Percentiles rank a stretch among this genome's conserved stretches.
phyloP scores from a whole-genome alignment of 2,329 filamentous ascomycete genomes.

The Daldinia sp. region DNA sequence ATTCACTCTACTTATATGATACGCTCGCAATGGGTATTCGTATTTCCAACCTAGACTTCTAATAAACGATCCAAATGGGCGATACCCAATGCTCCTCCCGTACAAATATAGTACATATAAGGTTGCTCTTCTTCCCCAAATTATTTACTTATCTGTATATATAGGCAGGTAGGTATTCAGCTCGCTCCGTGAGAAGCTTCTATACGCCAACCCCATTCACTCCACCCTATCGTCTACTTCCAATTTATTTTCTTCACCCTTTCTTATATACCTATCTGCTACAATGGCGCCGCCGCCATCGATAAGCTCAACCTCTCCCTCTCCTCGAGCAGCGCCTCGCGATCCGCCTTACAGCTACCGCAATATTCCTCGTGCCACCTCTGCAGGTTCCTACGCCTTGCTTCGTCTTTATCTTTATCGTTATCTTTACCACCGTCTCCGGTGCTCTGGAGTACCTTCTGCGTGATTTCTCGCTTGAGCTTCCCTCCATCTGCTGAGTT shows the following conservation, averaged over 20 bases:
- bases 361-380: slow-evolving; percentile 68
- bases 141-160: neutral
- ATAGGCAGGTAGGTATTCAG: neutral
- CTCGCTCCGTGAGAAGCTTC: neutral
- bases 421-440: neutral
- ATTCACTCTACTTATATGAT: neutral
- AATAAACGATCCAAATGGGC: neutral
- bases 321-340: slow-evolving; percentile 47
- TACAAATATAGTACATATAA: neutral
- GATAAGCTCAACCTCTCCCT: slow-evolving; percentile 41
- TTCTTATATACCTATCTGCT: neutral
- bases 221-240: neutral
- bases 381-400: slow-evolving; percentile 53
- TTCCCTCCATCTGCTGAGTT: slow-evolving; percentile 7
- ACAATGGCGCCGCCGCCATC: neutral
- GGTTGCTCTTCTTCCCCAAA: neutral
- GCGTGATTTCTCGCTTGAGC: slow-evolving; percentile 26
- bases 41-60: slow-evolving; percentile 10
- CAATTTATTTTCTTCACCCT: neutral
- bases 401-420: slow-evolving; percentile 31
- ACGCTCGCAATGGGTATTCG: slow-evolving; percentile 12
- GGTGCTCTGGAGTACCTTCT: slow-evolving; percentile 50
- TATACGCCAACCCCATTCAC: neutral
- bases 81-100: neutral
- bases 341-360: slow-evolving; percentile 66